A percentile compares a stretch with the other conserved stretches of the same genome.
phyloP scores from a whole-genome alignment of 177 flowering plant species.

The Vitis hybrid region DNA sequence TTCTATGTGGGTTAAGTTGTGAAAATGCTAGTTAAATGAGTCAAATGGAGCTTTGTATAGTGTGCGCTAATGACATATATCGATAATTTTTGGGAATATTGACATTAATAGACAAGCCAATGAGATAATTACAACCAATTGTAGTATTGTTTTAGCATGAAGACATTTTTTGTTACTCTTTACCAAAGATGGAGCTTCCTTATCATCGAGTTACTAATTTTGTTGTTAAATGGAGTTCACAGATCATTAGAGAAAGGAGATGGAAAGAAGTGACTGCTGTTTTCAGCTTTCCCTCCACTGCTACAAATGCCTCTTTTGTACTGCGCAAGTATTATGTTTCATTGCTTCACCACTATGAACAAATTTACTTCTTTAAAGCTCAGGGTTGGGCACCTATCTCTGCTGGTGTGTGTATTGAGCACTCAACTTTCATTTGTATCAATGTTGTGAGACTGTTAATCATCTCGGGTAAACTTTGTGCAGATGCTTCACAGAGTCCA shows the following conservation, averaged over 20 bases:
- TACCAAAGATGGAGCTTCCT: background rate
- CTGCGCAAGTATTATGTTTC: constrained; percentile 84
- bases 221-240: constrained; percentile 13
- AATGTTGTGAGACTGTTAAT: background rate
- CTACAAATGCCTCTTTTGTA: constrained; percentile 91
- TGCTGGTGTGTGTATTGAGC: constrained; percentile 31
- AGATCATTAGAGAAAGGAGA: constrained; percentile 71
- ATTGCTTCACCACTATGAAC: constrained; percentile 81
- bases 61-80: too few species aligned
- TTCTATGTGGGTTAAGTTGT: too few species aligned
- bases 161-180: background rate
- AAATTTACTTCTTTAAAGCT: constrained; percentile 72
- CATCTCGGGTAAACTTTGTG: constrained; percentile 3
- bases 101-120: too few species aligned
- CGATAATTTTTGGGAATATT: too few species aligned
- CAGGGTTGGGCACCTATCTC: constrained; percentile 44
- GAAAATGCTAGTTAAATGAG: too few species aligned
- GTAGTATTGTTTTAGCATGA: background rate
- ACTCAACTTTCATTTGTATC: background rate
- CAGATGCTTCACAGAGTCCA: constrained; percentile 40
- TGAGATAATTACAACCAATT: too few species aligned
- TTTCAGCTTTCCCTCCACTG: constrained; percentile 85
- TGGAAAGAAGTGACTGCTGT: constrained; percentile 90
- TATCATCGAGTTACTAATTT: background rate
- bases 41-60: too few species aligned